Conservation (phyloP, 768 basidiomycete species). For the Russula sp. region DNA sequence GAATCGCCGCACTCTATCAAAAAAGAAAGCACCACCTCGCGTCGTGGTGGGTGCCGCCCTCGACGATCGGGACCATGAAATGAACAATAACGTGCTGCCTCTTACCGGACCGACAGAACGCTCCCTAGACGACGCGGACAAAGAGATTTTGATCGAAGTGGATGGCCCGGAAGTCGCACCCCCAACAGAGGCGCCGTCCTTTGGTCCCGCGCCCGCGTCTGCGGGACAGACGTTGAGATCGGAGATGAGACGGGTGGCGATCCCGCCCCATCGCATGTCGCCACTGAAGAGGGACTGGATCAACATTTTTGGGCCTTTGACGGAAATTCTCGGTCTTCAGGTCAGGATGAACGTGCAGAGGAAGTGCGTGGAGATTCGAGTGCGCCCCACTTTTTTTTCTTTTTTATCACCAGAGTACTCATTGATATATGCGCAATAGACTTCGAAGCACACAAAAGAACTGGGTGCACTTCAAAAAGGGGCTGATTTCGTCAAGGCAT, state of each 20-base stretch:
- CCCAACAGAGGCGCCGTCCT: conserved; percentile 52
- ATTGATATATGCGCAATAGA: conserved; percentile 42
- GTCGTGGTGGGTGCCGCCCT: not conserved
- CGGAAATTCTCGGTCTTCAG: conserved; percentile 90
- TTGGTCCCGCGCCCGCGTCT: conserved; percentile 55
- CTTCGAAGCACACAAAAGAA: conserved; percentile 91
- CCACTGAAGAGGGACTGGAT: conserved; percentile 96
- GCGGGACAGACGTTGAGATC: conserved; percentile 56
- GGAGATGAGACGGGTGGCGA: conserved; percentile 81
- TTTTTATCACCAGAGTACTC: not conserved
- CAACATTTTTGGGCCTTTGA: conserved; percentile 89
- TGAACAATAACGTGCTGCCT: not conserved
- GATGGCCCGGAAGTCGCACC: conserved; percentile 37
- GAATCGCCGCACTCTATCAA: conserved; percentile 40
- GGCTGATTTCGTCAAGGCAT: conserved; percentile 95
- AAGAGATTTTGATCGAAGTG: conserved; percentile 55
- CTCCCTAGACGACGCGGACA: conserved; percentile 55
- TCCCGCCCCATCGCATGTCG: conserved; percentile 97
- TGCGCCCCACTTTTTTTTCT: conserved; percentile 34
- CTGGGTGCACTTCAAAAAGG: conserved; percentile 93
- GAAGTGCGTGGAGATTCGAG: conserved; percentile 87
- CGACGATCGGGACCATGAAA: conserved; percentile 17
- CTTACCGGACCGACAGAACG: conserved; percentile 4
- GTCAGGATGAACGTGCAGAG: conserved; percentile 95
- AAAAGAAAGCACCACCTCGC: conserved; percentile 33